Conservation (phyloP, 2,329 filamentous ascomycete species). For the Seiridium unicorne region DNA sequence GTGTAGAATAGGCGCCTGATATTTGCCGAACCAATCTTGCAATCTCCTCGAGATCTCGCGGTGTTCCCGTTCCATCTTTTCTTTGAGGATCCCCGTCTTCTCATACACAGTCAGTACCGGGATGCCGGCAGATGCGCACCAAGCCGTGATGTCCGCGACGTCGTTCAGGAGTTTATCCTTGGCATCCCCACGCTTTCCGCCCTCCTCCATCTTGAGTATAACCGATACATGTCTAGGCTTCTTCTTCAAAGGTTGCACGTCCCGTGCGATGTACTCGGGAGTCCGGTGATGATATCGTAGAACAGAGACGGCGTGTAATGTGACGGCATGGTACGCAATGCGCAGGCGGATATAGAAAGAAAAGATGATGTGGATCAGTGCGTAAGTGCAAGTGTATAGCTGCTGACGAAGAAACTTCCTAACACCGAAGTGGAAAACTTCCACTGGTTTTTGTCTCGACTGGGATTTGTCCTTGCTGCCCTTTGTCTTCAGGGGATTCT, state of each 20-base stretch:
- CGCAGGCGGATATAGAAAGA: slow-evolving; percentile 83
- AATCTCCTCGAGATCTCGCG: slow-evolving; percentile 77
- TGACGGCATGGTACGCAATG: slow-evolving; percentile 74
- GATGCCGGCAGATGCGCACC: slow-evolving; percentile 89
- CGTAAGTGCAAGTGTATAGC: slow-evolving; percentile 66
- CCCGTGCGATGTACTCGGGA: slow-evolving; percentile 85
- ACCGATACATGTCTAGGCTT: slow-evolving; percentile 86
- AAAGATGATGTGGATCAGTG: slow-evolving; percentile 76
- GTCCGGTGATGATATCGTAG: slow-evolving; percentile 95
- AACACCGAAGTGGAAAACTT: slow-evolving; percentile 50
- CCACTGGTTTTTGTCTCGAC: not conserved
- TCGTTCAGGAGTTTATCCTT: slow-evolving; percentile 85
- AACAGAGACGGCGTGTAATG: slow-evolving; percentile 76
- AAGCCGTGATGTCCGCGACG: slow-evolving; percentile 86
- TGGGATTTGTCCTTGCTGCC: slow-evolving; percentile 24
- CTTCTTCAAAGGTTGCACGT: slow-evolving; percentile 72
- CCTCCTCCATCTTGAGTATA: slow-evolving; percentile 72
- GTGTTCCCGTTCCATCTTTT: slow-evolving; percentile 82
- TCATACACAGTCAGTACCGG: slow-evolving; percentile 89
- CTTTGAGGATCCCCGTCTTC: slow-evolving; percentile 83
- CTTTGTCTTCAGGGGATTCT: slow-evolving; percentile 8
- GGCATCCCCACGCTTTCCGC: slow-evolving; percentile 67
- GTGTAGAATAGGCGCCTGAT: slow-evolving; percentile 67
- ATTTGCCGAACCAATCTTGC: slow-evolving; percentile 79
- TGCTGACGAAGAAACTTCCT: slow-evolving; percentile 61